Evolutionary conservation across 2,329 filamentous ascomycete genomes (phyloP), one percentile per base, ranked within the genome.

Genomic region (Lojkania enalia): DNA sequence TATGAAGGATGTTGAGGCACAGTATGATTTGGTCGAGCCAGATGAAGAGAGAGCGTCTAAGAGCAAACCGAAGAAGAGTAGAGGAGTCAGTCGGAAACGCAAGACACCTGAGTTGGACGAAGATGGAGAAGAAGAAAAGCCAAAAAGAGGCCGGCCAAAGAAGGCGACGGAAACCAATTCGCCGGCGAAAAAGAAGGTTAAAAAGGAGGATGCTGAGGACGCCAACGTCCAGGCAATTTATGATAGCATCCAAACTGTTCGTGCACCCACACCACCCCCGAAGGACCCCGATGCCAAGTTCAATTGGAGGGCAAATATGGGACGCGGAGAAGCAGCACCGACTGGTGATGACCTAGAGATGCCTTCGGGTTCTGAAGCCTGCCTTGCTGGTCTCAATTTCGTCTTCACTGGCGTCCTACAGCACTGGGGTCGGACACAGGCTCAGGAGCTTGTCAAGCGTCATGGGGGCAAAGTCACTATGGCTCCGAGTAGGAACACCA

Each of bases 381-480:
- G 94, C 64, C 80, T 99, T 44, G 85, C 85, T 42, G 94, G 95
- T 0, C 77, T 97, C 43, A 87, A 84, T 0, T 99, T 99, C 63
- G 94, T 99, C 20, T 99, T 99, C 61, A 99, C 95, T 0, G 94
- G 94, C 18, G 79, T 96, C 18, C 76, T 97, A 29, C 81, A 88
- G 49, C 85, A 82, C 0, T 81, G 97, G 44, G 85, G 87, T 33
- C 84, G 94, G 49, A 90, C 95, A 4, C 90, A 96, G 58, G 92
- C 83, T 1, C 86, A 91, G 54, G 84, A 81, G 32, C 76, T 99
- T 14, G 89, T 97, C 44, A 99, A 99, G 69, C 84, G 86, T 51
- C 95, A 96, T 67, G 95, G 94, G 31, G 94, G 94, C 41, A 97
- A 96, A 71, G 85, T 96, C 18, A 95, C 87, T 7, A 78, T 77